Evolutionary conservation across 2,329 filamentous ascomycete genomes (phyloP).

Genomic region (Endothia cerciana): DNA sequence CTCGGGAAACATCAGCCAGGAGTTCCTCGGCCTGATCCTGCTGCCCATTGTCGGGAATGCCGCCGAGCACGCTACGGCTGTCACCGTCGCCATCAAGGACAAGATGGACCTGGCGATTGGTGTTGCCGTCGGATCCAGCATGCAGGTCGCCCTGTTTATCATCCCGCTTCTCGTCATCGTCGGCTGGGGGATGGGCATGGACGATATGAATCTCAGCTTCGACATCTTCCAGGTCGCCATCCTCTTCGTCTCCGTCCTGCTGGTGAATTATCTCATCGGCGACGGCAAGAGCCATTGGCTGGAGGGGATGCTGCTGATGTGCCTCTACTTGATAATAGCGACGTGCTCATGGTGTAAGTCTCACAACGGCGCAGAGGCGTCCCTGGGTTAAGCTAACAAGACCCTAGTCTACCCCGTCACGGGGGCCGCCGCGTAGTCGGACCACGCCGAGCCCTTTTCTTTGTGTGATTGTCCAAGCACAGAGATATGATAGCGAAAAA

Average conservation of each 20-base stretch:
- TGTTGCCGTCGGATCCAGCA: constrained; percentile 78
- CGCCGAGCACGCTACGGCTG: constrained; percentile 79
- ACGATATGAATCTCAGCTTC: constrained; percentile 81
- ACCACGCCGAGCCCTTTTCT: not conserved
- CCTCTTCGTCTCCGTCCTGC: constrained; percentile 79
- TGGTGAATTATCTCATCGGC: constrained; percentile 84
- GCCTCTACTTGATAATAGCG: constrained; percentile 80
- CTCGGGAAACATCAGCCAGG: constrained; percentile 64
- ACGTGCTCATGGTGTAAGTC: constrained; percentile 65
- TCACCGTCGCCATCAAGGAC: constrained; percentile 79
- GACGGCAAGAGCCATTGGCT: constrained; percentile 85
- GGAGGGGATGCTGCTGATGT: constrained; percentile 76
- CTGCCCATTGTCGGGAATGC: constrained; percentile 84
- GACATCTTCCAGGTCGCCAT: constrained; percentile 88
- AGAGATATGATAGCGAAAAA: not conserved
- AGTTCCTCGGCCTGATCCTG: constrained; percentile 80
- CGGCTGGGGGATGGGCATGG: constrained; percentile 73
- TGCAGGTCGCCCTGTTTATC: constrained; percentile 80
- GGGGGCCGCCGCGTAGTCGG: not conserved
- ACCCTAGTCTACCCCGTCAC: constrained; percentile 21
- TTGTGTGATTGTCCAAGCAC: not conserved
- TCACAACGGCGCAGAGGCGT: not conserved
- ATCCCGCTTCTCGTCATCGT: constrained; percentile 78
- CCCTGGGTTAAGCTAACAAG: not conserved
- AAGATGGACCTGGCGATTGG: constrained; percentile 86